Conservation (phyloP, 75 land plant genomes). For the Selaginella moellendorffii region DNA sequence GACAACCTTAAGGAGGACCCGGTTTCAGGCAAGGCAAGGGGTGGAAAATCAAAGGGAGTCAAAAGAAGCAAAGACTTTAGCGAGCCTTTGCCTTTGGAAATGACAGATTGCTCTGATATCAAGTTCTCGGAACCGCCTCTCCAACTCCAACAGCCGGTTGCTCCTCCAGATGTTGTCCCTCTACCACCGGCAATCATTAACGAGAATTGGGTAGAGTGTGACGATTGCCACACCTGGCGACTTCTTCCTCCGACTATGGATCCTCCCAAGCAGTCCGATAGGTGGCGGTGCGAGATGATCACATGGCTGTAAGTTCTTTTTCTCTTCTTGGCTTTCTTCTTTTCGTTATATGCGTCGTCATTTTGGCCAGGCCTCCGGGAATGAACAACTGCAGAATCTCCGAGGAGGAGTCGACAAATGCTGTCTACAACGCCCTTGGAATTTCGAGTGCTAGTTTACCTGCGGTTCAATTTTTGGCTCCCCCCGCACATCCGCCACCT, state of each 20-base stretch:
- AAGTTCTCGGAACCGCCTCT: neutral
- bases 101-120: neutral
- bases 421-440: constrained; percentile 28
- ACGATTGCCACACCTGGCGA: constrained; percentile 74
- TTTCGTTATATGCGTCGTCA: neutral
- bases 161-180: constrained; percentile 10
- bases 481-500: neutral
- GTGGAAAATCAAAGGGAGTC: neutral
- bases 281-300: constrained; percentile 76
- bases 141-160: constrained; percentile 5
- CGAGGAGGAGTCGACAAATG: constrained; percentile 66
- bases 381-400: constrained; percentile 58
- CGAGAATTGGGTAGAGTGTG: constrained; percentile 84
- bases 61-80: constrained; percentile 2
- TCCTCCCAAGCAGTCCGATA: constrained; percentile 37
- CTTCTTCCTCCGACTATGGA: constrained; percentile 41
- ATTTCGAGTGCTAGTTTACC: constrained; percentile 15
- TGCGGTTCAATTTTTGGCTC: neutral
- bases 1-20: constrained; percentile 12
- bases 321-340: neutral
- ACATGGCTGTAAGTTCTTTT: constrained; percentile 83
- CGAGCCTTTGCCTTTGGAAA: neutral
- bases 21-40: constrained; percentile 11
- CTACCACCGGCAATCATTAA: constrained; percentile 20
- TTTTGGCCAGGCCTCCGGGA: constrained; percentile 40